phyloP scores from a whole-genome alignment of 1,139 yeast genomes.

The Taphrina wiesneri region DNA sequence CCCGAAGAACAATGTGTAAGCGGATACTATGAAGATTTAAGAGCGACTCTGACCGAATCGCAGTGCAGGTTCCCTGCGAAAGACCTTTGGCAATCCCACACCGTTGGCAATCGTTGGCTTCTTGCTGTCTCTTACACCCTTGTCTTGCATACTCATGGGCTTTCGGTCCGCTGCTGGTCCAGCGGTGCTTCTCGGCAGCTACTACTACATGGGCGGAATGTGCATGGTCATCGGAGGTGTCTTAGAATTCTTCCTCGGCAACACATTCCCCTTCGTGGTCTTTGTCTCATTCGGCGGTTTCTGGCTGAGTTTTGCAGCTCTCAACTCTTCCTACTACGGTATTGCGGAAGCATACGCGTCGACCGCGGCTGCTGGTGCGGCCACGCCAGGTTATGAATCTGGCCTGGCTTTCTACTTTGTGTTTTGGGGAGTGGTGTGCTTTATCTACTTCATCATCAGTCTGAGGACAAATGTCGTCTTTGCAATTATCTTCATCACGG shows the following conservation, averaged over 20 bases:
- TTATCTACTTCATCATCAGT: constrained; percentile 61
- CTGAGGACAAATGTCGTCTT: constrained; percentile 61
- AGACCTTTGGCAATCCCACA: constrained; percentile 57
- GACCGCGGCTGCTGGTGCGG: constrained; percentile 45
- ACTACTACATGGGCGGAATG: constrained; percentile 61
- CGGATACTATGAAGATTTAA: no score
- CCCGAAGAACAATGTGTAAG: constrained; percentile 37
- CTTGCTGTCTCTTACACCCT: constrained; percentile 44
- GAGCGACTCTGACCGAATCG: background rate
- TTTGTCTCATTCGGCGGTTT: constrained; percentile 73
- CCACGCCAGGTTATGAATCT: constrained; percentile 56
- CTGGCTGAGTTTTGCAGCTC: constrained; percentile 68
- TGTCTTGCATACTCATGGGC: constrained; percentile 39
- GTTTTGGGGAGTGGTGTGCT: constrained; percentile 57
- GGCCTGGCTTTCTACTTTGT: constrained; percentile 66
- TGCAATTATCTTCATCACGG: constrained; percentile 53
- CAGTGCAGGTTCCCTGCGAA: constrained; percentile 37
- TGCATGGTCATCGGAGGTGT: constrained; percentile 66
- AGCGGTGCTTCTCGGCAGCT: constrained; percentile 39
- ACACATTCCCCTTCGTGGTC: constrained; percentile 66
- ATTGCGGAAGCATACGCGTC: constrained; percentile 55
- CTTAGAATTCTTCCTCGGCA: constrained; percentile 65
- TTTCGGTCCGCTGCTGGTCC: constrained; percentile 40
- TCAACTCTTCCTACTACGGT: constrained; percentile 59
- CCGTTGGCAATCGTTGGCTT: constrained; percentile 63